Evolutionary conservation across 768 basidiomycete species (phyloP).

Genomic region (Clitopilus hobsonii): DNA sequence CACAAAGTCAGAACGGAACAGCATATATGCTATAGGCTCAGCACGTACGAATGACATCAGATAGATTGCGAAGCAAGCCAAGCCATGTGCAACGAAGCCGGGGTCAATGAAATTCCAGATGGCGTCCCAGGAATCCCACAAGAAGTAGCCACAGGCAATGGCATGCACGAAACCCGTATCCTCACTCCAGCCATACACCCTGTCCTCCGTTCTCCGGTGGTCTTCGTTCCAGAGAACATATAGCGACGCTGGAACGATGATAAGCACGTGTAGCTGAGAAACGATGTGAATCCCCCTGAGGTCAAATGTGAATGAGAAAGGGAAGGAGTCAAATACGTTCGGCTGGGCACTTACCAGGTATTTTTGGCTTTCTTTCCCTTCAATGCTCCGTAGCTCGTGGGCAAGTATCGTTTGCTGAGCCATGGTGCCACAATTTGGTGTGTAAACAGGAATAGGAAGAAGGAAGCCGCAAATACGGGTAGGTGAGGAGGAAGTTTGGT

Average conservation of each 20-base stretch:
- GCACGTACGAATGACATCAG: conserved; percentile 61
- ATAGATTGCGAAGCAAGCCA: conserved; percentile 64
- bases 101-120: conserved; percentile 61
- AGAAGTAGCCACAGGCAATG: conserved; percentile 72
- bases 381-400: conserved; percentile 39
- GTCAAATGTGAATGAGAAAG: conserved; percentile 5
- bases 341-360: conserved; percentile 51
- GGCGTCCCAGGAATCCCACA: conserved; percentile 81
- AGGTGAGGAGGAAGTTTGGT: conserved; percentile 52
- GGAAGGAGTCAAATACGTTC: too few species aligned
- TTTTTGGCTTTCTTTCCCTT: conserved; percentile 44
- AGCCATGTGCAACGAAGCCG: conserved; percentile 78
- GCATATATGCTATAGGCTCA: conserved; percentile 4
- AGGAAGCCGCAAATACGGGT: conserved; percentile 47
- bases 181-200: conserved; percentile 73
- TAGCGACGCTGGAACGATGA: conserved; percentile 62
- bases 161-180: conserved; percentile 54
- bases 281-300: conserved; percentile 70
- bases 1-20: not conserved
- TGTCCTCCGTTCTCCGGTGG: conserved; percentile 48
- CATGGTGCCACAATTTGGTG: conserved; percentile 57
- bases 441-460: conserved; percentile 51
- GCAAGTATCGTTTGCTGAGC: conserved; percentile 42
- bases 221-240: conserved; percentile 39
- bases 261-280: conserved; percentile 67